Base-by-base conservation (phyloP, 2,329 filamentous ascomycete species). In the Aspergillus unguis region DNA sequence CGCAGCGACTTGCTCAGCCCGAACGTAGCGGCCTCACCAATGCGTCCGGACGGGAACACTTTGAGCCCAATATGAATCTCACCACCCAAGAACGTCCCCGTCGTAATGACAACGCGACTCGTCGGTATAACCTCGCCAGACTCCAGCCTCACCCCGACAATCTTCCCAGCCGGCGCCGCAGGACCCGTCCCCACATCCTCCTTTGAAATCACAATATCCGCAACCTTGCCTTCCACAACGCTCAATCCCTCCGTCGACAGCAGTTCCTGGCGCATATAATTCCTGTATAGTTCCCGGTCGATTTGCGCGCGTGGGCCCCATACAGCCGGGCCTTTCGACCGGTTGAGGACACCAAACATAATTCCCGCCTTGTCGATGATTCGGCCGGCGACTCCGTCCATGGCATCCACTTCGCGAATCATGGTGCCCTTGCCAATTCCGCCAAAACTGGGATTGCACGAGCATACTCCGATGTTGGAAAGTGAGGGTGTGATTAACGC, bases 341-440 rank as follows among this genome's bases (percentile, higher is more conserved):
- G 80, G 71, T 99, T 99, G 65, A 99, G 72, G 17, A 95, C 81
- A 58, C 89, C 85, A 71, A 97, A 99, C 69, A 96, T 92, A n/a
- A 96, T 83, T 5, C 90, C 94, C 3, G 94, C 88, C 69, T 94
- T 92, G 74, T 99, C 94, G 54, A 96, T 90, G 25, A 96, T 86
- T 33, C 90, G 83, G 0, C 90, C 92, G 0, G 91, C 87, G 23
- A 99, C 77, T 0, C 94, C 94, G 66, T 97, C 94, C 54, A 99
- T 79, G 0, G 94, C 94, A 75, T 99, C 94, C 31, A 99, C 86
- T 72, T 99, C 94, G 38, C 92, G 86, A 46, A 99, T 78, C 77
- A 99, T 96, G 7, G 90, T 97, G 11, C 94, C 94, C 70, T 99
- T 99, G 41, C 94, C 94, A 62, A 99, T 97, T n/a, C 94, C 94